Percentiles rank a stretch among this genome's conserved stretches.
phyloP scores from a whole-genome alignment of 129 eudicot species.

The Solidago caesia region DNA sequence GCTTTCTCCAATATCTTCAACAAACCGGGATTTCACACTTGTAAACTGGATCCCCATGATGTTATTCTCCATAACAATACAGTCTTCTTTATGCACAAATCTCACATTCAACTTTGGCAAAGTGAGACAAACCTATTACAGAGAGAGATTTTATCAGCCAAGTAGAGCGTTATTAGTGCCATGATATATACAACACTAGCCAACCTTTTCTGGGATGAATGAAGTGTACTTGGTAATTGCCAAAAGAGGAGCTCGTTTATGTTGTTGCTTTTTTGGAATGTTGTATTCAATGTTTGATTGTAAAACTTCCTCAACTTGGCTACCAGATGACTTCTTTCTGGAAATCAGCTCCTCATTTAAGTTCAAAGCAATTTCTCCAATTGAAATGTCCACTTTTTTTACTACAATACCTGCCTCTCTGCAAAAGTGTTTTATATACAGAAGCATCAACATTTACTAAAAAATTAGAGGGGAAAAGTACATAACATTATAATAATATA shows the following conservation, averaged over 20 bases:
- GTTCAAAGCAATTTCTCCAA: constrained; percentile 68
- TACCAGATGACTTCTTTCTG: constrained; percentile 43
- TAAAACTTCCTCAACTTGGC: constrained; percentile 29
- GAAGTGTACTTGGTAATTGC: constrained; percentile 54
- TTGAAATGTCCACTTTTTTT: constrained; percentile 61
- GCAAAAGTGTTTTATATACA: constrained; percentile 32
- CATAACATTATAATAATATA: not conserved
- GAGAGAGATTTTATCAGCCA: constrained; percentile 16
- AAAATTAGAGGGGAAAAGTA: not conserved
- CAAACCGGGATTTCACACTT: constrained; percentile 61
- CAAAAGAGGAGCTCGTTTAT: constrained; percentile 42
- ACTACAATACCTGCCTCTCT: constrained; percentile 86
- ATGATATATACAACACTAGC: constrained; percentile 19
- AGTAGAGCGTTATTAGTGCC: constrained; percentile 5
- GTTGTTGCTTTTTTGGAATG: constrained; percentile 36
- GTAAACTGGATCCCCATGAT: constrained; percentile 91
- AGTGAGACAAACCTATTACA: constrained; percentile 54
- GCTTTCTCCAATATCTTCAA: constrained; percentile 95
- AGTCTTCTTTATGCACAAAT: constrained; percentile 65
- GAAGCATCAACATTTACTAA: constrained; percentile 10
- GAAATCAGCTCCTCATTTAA: constrained; percentile 63
- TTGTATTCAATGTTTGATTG: constrained; percentile 42
- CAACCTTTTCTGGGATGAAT: constrained; percentile 86
- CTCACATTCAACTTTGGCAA: constrained; percentile 81
- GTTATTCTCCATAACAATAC: constrained; percentile 66